Evolutionary conservation across 1,284 basidiomycete genomes (phyloP).

Genomic region (Golubevia sp.): DNA sequence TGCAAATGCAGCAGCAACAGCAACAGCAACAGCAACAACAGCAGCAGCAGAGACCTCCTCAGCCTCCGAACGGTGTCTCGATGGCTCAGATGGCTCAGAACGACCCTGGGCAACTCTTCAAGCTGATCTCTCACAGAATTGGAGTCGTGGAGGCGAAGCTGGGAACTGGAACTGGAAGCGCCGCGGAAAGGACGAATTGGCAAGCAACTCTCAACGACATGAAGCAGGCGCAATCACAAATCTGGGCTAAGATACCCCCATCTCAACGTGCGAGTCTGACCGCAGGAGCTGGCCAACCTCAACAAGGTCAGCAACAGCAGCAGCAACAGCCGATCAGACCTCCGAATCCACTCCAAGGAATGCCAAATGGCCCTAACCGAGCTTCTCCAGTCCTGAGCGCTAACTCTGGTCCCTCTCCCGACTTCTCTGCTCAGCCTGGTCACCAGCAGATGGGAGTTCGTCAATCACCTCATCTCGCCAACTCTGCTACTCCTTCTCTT

Average conservation of each 20-base stretch:
- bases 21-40: conserved; percentile 8
- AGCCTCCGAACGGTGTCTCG: neutral
- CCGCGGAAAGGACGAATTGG: neutral
- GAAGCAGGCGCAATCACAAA: neutral
- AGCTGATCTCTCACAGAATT: neutral
- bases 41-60: conserved; percentile 16
- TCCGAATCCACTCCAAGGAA: neutral
- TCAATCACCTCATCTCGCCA: neutral
- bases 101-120: neutral
- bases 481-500: neutral
- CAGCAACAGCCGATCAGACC: neutral
- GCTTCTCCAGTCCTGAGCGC: neutral
- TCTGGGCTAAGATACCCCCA: neutral
- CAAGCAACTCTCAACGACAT: neutral
- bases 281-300: neutral
- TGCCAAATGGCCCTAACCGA: neutral
- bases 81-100: neutral
- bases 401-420: neutral
- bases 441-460: conserved; percentile 6
- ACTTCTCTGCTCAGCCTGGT: neutral
- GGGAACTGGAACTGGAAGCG: neutral
- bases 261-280: neutral
- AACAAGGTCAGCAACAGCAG: neutral
- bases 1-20: conserved; percentile 11
- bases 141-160: neutral